Evolutionary conservation across 805 yeast genomes (phyloP).

Genomic region (Yarrowia sp.): DNA sequence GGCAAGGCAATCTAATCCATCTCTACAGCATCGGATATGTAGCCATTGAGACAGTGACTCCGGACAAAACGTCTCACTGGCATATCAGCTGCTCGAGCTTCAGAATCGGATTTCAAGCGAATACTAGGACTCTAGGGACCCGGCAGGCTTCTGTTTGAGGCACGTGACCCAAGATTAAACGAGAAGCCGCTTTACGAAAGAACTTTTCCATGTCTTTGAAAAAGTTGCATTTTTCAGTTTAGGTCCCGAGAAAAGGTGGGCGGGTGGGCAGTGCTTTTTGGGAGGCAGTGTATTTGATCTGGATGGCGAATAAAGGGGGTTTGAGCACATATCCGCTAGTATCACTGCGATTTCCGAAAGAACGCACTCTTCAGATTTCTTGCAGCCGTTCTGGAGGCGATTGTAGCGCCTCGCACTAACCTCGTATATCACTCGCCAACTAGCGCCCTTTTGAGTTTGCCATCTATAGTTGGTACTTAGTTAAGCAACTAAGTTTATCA

Average conservation of each 20-base stretch:
- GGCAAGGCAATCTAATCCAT: conserved; percentile 11
- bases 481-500: background rate
- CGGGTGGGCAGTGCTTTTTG: background rate
- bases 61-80: too few relatives aligned
- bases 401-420: background rate
- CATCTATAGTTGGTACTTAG: background rate
- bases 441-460: background rate
- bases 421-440: background rate
- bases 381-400: background rate
- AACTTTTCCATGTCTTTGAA: background rate
- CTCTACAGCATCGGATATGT: background rate
- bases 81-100: too few relatives aligned
- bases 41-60: background rate
- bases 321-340: too few relatives aligned
- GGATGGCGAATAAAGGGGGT: too few relatives aligned
- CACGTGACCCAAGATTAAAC: background rate
- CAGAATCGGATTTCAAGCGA: too few relatives aligned
- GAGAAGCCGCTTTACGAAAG: background rate
- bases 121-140: too few relatives aligned
- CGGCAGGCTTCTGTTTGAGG: background rate
- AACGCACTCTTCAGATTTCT: background rate
- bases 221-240: background rate
- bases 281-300: too few relatives aligned
- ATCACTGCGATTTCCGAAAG: too few relatives aligned
- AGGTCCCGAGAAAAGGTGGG: background rate